Evolutionary conservation across 2,329 filamentous ascomycete genomes (phyloP), one percentile per base, ranked within the genome.

Genomic region (Rhynchosporium graminicola): DNA sequence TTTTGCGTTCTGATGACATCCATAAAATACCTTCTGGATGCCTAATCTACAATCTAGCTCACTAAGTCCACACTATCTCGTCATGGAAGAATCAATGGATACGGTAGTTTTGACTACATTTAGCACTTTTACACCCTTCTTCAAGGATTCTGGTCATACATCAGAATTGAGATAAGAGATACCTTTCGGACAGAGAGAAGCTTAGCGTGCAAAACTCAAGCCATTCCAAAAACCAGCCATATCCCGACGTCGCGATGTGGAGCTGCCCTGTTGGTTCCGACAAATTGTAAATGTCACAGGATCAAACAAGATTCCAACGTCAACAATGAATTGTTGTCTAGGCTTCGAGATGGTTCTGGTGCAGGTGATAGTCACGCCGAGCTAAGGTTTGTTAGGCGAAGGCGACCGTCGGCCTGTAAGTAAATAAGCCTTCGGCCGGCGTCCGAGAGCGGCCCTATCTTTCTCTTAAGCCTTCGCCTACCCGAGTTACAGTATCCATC

Each of bases 191-290:
- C n/a, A 26, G 26, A 4, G 8, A 54, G 8, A 54, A 40, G 20
- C 51, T 54, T 54, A 33, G n/a, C 51, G 29, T 54, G 51, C 20
- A 40, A 29, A 54, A 20, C 28, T n/a, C 51, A 54, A 42, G 51
- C 51, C 50, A 52, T 52, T 29, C 50, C 38, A 15, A 5, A 33
- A 38, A 33, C 13, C 3, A 29, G 12, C 20, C 13, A 40, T 38
- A 36, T 12, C 50, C 20, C 13, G 20, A 38, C 40, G 20, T 40
- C 20, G 36, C 9, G n/a, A 3, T 28, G 26, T 26, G 20, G 20
- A 54, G n/a, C 7, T 20, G 36, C 20, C 38, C 33, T 36, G 36
- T 10, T 40, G 15, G 50, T 52, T 10, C 36, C 3, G 36, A 40
- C 51, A 20, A 54, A 54, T 54, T 31, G 40, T 3, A 40, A 12